Percentiles rank a stretch among this genome's conserved stretches.
Evolutionary conservation across 129 eudicot genomes (phyloP).

Genomic region (Flaveria linearis): DNA sequence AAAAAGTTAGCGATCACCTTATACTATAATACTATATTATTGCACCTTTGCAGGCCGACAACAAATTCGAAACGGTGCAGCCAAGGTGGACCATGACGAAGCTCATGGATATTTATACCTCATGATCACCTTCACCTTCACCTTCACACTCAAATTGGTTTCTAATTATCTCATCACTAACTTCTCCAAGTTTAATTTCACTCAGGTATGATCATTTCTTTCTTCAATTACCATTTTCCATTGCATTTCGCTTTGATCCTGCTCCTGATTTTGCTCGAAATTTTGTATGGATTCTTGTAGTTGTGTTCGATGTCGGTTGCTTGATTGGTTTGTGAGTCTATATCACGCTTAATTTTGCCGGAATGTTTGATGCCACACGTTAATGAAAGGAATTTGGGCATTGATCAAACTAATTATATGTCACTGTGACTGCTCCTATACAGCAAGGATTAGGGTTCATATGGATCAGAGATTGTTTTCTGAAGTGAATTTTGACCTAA

Average conservation of each 20-base stretch:
- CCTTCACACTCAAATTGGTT: not conserved
- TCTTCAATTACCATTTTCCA: not conserved
- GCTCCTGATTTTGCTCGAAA: not conserved
- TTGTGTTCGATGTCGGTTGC: not conserved
- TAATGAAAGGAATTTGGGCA: not conserved
- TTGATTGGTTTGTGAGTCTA: not conserved
- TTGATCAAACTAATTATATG: not conserved
- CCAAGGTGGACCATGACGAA: slow-evolving; percentile 1
- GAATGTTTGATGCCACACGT: not conserved
- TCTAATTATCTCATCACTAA: not conserved
- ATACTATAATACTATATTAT: too few species aligned
- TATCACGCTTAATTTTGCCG: not conserved
- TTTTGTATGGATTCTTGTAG: too few species aligned
- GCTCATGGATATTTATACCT: not conserved
- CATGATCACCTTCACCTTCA: not conserved
- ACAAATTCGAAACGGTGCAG: not conserved
- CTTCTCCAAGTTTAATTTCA: not conserved
- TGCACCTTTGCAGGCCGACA: not conserved
- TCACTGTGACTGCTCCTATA: not conserved
- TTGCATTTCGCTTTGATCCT: not conserved
- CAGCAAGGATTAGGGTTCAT: not conserved
- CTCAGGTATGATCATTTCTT: not conserved
- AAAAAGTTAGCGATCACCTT: too few species aligned
- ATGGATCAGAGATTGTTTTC: not conserved
- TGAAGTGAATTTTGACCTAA: not conserved